Conservation (phyloP, 148 eudicot species). For the Cornus florida region DNA sequence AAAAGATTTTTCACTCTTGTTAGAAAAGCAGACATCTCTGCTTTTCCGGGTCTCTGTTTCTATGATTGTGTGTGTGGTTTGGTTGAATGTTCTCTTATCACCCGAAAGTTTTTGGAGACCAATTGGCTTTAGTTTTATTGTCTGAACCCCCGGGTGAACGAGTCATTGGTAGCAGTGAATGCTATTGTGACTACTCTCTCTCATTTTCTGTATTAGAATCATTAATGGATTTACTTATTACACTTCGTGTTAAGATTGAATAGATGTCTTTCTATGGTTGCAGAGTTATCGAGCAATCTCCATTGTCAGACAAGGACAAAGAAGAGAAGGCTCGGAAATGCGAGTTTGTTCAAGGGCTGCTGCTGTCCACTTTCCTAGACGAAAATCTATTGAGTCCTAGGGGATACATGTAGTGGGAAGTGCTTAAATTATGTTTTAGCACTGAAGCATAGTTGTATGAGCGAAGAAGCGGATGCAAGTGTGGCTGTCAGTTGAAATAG, state of each 20-base stretch:
- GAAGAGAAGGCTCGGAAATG: constrained; percentile 72
- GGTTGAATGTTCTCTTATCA: background rate
- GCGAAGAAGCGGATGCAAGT: constrained; percentile 16
- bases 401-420: background rate
- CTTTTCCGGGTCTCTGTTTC: background rate
- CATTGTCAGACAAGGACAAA: constrained; percentile 68
- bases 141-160: too few relatives aligned
- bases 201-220: background rate
- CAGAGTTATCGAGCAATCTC: constrained; percentile 34
- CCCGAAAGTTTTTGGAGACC: too few relatives aligned
- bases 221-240: background rate
- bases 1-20: background rate
- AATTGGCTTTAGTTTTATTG: too few relatives aligned
- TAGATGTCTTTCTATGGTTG: background rate
- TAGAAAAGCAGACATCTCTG: background rate
- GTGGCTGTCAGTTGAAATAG: constrained; percentile 7
- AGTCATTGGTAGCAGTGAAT: background rate
- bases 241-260: too few relatives aligned
- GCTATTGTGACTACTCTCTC: background rate
- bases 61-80: background rate
- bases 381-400: constrained; percentile 37
- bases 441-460: background rate
- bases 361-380: constrained; percentile 69
- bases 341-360: constrained; percentile 69
- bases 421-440: constrained; percentile 8